phyloP scores from a whole-genome alignment of 208 protist species.

The Trypanosoma theileri region DNA sequence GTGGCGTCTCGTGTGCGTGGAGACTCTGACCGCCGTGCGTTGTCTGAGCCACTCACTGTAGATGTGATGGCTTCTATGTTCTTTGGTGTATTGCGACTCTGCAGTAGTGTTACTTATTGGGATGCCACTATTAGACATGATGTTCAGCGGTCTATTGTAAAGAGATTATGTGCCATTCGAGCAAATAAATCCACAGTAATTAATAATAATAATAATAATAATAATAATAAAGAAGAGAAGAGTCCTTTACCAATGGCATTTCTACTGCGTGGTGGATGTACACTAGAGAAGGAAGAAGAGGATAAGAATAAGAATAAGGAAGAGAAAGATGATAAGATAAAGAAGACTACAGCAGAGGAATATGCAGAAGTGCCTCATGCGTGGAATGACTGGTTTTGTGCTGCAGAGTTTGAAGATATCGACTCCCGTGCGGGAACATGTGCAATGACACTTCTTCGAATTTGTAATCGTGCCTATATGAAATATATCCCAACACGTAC shows the following conservation, averaged over 20 bases:
- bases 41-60: conserved; percentile 10
- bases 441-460: conserved; percentile 35
- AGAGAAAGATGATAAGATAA: neutral
- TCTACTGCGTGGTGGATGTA: conserved; percentile 23
- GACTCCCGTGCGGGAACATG: conserved; percentile 19
- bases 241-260: conserved; percentile 9
- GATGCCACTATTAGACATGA: conserved; percentile 18
- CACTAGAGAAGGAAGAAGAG: neutral
- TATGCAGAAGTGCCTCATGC: conserved; percentile 11
- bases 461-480: conserved; percentile 38
- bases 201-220: neutral
- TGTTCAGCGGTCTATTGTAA: conserved; percentile 20
- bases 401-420: conserved; percentile 34
- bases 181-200: too few relatives aligned
- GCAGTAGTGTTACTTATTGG: conserved; percentile 30
- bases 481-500: conserved; percentile 33
- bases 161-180: neutral
- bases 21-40: neutral
- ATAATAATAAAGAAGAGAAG: neutral
- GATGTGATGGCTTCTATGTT: conserved; percentile 53
- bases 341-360: neutral
- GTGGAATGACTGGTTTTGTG: conserved; percentile 31
- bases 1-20: conserved; percentile 24
- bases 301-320: neutral
- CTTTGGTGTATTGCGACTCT: conserved; percentile 48